Base-by-base conservation (phyloP, 805 yeast genomes). In the Myxozyma melibiosi region DNA sequence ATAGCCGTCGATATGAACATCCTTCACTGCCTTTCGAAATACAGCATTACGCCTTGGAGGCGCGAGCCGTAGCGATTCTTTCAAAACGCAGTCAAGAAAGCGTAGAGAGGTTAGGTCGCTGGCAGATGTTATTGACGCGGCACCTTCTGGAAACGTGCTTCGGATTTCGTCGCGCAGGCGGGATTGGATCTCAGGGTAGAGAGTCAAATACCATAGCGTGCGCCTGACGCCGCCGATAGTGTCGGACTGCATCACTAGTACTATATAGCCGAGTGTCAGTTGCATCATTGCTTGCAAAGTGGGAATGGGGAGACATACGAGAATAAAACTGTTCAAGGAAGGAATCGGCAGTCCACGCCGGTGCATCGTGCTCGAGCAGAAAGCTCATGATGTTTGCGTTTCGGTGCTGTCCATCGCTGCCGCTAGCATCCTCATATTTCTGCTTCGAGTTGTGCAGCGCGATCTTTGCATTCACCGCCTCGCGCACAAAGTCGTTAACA, bases 121-220 rank as follows among this genome's bases (percentile, higher is more conserved):
- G n/a, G 37, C 20, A 30, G 37, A 16, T 14, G 4, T 4, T 2
- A 27, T n/a, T 11, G 34, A 28, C 5, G 22, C 6, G 25, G 30
- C 14, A 2, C 47, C 47, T n/a, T 28, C 22, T 7, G 47, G 47
- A 8, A 28, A 28, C 2, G 37, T 14, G n/a, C n/a, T 24, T 2
- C 34, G 47, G 25, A 43, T 43, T n/a, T 43, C 47, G 6, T 28
- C 14, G 6, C 47, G 47, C 18, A 43, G 37, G 22, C 42, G 42
- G 20, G 27, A 20, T 38, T 38, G 35, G 8, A 18, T 2, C 13
- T 43, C 24, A 3, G 47, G 37, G 11, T 13, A 16, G 8, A 30
- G n/a, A 2, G 47, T 24, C 6, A 43, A 25, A n/a, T n/a, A 30
- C 4, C 7, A 18, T 8, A 43, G 37, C 1, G 25, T 16, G 14